These are phyloP conservation scores for Acanthamoeba lenticulata DNA, from an alignment of 208 protist species.

Conservation along the genomic window DNA sequence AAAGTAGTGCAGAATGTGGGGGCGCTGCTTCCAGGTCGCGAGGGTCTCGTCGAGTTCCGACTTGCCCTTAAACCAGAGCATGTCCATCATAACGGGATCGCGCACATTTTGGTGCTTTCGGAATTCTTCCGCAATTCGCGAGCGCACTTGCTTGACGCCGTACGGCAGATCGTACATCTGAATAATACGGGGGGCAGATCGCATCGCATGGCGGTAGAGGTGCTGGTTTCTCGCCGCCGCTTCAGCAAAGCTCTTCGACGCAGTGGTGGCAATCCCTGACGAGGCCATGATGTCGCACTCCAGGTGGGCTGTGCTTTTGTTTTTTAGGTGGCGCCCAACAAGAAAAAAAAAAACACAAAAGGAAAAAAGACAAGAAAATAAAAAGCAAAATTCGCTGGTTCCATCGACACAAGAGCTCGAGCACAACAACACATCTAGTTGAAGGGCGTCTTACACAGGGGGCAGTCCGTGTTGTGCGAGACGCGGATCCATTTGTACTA, in stretches of 20 bases:
- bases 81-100: constrained; percentile 48
- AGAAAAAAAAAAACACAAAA: too few relatives aligned
- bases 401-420: neutral
- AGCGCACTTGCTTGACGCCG: neutral
- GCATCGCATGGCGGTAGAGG: constrained; percentile 45
- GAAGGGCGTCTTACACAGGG: constrained; percentile 68
- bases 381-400: neutral
- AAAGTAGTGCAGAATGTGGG: constrained; percentile 41
- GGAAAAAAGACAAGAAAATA: too few relatives aligned
- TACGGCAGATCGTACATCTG: constrained; percentile 49
- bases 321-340: too few relatives aligned
- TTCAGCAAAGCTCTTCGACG: constrained; percentile 2
- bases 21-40: constrained; percentile 22
- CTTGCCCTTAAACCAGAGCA: constrained; percentile 39
- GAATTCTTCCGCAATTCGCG: constrained; percentile 42
- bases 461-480: constrained; percentile 70
- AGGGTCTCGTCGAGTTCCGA: constrained; percentile 40
- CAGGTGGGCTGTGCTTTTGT: too few relatives aligned
- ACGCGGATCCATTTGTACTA: constrained; percentile 69
- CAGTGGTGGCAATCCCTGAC: neutral
- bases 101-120: constrained; percentile 61
- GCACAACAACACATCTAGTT: constrained; percentile 33
- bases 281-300: neutral
- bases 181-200: constrained; percentile 40
- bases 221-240: constrained; percentile 3